Evolutionary conservation across 2,329 filamentous ascomycete species (phyloP).

Genomic region (Gremmenia infestans): DNA sequence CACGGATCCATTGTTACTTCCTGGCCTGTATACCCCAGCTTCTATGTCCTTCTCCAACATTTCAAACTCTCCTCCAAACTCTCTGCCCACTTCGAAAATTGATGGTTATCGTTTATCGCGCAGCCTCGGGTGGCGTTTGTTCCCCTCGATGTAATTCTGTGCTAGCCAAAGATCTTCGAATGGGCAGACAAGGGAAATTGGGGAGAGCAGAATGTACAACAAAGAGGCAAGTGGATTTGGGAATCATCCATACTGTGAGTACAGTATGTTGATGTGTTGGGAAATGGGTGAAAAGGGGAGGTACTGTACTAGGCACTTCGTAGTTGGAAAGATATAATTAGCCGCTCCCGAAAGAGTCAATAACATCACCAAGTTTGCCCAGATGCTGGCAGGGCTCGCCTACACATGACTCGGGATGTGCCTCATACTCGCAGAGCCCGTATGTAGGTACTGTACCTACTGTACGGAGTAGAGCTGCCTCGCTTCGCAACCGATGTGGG

Average conservation of each 20-base stretch:
- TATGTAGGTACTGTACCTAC: too few species aligned
- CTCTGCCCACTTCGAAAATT: neutral
- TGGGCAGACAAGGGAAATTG: neutral
- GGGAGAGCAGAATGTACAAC: neutral
- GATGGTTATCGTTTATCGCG: neutral
- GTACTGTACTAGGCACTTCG: neutral
- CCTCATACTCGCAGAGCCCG: too few species aligned
- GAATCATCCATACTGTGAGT: neutral
- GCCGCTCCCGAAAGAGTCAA: too few species aligned
- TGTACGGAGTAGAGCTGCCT: too few species aligned
- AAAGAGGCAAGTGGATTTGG: neutral
- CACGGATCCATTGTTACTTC: neutral
- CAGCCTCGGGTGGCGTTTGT: constrained; percentile 2
- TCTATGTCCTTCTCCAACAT: neutral
- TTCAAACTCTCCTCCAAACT: neutral
- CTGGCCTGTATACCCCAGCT: neutral
- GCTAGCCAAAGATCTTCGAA: too few species aligned
- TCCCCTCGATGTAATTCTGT: neutral
- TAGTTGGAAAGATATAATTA: neutral
- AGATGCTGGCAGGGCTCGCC: too few species aligned
- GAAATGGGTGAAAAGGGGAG: neutral
- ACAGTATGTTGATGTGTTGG: neutral
- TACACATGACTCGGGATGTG: too few species aligned
- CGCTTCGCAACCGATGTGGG: too few species aligned
- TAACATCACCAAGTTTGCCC: too few species aligned